These are phyloP conservation scores for Suillus placidus DNA, from an alignment of 768 basidiomycete species.

Conservation along the genomic window DNA sequence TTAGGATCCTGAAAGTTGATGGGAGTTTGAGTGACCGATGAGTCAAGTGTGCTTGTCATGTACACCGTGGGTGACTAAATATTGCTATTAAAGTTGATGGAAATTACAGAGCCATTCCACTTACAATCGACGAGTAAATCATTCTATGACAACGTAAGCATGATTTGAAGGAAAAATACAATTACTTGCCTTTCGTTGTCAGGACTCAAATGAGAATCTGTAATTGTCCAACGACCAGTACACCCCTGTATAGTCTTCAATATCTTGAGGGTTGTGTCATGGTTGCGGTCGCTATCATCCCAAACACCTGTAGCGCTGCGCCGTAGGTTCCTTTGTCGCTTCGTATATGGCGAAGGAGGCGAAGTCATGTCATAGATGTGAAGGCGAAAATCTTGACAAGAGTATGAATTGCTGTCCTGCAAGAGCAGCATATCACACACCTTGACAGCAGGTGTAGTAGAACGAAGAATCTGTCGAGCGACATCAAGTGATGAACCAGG, in stretches of 20 bases:
- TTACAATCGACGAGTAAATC: constrained; percentile 90
- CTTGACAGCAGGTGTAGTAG: constrained; percentile 91
- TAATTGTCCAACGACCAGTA: constrained; percentile 89
- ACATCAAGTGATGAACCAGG: constrained; percentile 13
- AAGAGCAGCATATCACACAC: constrained; percentile 37
- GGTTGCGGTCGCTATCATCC: constrained; percentile 40
- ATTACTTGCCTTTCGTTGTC: constrained; percentile 76
- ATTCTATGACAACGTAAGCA: constrained; percentile 51
- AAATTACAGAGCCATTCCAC: constrained; percentile 20
- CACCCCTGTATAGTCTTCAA: constrained; percentile 74
- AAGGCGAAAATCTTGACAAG: constrained; percentile 74
- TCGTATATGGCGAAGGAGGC: constrained; percentile 36
- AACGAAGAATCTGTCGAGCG: constrained; percentile 74
- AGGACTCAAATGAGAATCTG: constrained; percentile 88
- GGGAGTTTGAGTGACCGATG: constrained; percentile 60
- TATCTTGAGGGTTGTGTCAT: constrained; percentile 50
- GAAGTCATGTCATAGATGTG: constrained; percentile 84
- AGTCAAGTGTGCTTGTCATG: constrained; percentile 73
- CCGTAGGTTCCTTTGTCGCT: constrained; percentile 15
- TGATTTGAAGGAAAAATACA: constrained; percentile 1
- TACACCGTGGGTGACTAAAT: constrained; percentile 74
- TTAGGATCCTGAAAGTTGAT: constrained; percentile 58
- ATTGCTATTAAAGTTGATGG: constrained; percentile 14
- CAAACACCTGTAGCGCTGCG: constrained; percentile 21
- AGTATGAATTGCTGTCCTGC: constrained; percentile 7